These are phyloP conservation scores for Monilinia laxa DNA, from an alignment of 2,329 filamentous ascomycete species.

Conservation along the genomic window DNA sequence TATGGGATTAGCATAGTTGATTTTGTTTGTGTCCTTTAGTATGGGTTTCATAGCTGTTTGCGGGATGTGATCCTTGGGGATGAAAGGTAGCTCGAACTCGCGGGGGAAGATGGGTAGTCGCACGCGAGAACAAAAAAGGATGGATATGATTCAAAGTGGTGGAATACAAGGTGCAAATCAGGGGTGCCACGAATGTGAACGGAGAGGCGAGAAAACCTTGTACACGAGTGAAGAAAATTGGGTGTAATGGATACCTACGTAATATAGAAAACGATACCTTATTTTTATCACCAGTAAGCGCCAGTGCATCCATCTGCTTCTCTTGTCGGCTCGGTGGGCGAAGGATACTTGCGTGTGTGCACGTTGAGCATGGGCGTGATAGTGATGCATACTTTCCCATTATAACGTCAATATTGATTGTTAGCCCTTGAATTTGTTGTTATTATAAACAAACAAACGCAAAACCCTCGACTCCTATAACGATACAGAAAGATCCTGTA, in stretches of 20 bases:
- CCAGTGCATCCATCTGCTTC: constrained; percentile 1
- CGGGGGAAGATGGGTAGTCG: constrained; percentile 9
- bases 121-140: background rate
- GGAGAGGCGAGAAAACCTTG: constrained; percentile 1
- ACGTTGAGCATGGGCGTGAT: no score
- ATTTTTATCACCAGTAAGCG: background rate
- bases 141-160: background rate
- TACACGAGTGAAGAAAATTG: constrained; percentile 16
- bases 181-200: background rate
- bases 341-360: no score
- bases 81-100: constrained; percentile 2
- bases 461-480: no score
- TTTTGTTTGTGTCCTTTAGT: constrained; percentile 1
- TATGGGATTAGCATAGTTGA: constrained; percentile 22
- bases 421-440: no score
- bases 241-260: constrained; percentile 5
- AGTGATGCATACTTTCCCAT: no score
- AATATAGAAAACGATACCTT: constrained; percentile 23
- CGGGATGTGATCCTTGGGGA: constrained; percentile 8
- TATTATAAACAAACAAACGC: no score
- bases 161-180: background rate
- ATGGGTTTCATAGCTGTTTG: constrained; percentile 13
- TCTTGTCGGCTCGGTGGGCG: no score
- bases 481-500: no score
- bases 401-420: no score